Evolutionary conservation across 2,329 filamentous ascomycete species (phyloP).

Genomic region (Biscogniauxia sp.): DNA sequence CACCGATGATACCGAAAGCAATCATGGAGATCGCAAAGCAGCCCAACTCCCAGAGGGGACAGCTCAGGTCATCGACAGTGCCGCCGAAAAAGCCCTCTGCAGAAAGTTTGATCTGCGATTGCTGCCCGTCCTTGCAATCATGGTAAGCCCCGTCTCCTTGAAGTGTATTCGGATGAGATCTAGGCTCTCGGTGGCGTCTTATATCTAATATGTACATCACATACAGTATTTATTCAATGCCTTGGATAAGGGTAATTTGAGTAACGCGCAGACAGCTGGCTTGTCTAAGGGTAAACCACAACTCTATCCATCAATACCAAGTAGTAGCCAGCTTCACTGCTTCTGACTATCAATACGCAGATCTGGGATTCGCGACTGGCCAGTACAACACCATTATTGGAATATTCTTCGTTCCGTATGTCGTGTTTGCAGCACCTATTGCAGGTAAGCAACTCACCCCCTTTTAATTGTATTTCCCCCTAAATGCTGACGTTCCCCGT

Average conservation of each 20-base stretch:
- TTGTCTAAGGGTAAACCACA: constrained; percentile 35
- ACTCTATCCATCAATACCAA: background rate
- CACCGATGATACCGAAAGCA: constrained; percentile 23
- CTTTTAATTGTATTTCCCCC: too few species aligned
- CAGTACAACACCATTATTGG: constrained; percentile 69
- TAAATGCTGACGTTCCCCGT: too few species aligned
- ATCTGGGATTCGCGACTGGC: constrained; percentile 57
- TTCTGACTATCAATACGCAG: constrained; percentile 27
- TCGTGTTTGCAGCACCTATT: constrained; percentile 65
- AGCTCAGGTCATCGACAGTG: constrained; percentile 35
- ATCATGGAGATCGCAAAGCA: constrained; percentile 20
- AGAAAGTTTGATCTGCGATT: constrained; percentile 55
- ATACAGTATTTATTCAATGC: constrained; percentile 42
- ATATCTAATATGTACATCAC: background rate
- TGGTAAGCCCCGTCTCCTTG: constrained; percentile 35
- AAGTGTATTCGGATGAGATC: background rate
- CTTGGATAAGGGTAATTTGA: constrained; percentile 50
- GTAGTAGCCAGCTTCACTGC: background rate
- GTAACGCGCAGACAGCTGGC: constrained; percentile 57
- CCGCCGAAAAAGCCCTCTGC: constrained; percentile 49
- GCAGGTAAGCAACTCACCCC: constrained; percentile 16
- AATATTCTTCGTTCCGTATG: constrained; percentile 73
- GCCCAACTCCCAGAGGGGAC: constrained; percentile 31
- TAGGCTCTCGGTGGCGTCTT: background rate
- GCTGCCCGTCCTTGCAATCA: constrained; percentile 52